phyloP scores from a whole-genome alignment of 345 rosid genomes.

The Erysimum cheiranthoides region DNA sequence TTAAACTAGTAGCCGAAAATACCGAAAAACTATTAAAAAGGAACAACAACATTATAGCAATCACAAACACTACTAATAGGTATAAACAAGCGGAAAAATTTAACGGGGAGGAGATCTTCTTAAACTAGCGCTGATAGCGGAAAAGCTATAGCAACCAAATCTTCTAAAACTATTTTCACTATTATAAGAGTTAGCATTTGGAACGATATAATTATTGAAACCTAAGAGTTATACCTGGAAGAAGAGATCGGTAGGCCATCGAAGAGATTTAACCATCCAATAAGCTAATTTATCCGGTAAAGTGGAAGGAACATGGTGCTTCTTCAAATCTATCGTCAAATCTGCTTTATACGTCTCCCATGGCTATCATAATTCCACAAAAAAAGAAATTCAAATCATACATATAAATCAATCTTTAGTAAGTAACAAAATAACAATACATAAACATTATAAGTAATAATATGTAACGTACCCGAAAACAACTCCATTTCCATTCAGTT shows the following conservation, averaged over 20 bases:
- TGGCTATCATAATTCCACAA: slow-evolving; percentile 20
- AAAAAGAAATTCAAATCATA: neutral
- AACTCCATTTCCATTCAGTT: slow-evolving; percentile 64
- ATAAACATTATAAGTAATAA: neutral
- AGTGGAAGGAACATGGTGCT: slow-evolving; percentile 66
- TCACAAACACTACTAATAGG: too few species aligned
- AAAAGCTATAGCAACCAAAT: too few species aligned
- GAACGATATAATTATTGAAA: neutral
- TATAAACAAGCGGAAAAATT: too few species aligned
- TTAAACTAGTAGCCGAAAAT: too few species aligned
- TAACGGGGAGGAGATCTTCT: too few species aligned
- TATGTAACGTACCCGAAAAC: slow-evolving; percentile 52
- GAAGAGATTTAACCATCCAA: slow-evolving; percentile 70
- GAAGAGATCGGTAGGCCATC: slow-evolving; percentile 78
- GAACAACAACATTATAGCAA: too few species aligned
- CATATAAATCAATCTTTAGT: neutral
- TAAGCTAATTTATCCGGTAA: slow-evolving; percentile 64
- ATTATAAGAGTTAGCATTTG: neutral
- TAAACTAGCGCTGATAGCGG: too few species aligned
- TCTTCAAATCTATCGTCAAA: slow-evolving; percentile 66
- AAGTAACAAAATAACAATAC: neutral
- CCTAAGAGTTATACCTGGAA: slow-evolving; percentile 56
- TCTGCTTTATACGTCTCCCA: slow-evolving; percentile 69
- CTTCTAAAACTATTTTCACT: too few species aligned
- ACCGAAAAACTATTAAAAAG: too few species aligned